Base-by-base conservation (phyloP, 805 yeast species). In the Teunomyces gatunensis region DNA sequence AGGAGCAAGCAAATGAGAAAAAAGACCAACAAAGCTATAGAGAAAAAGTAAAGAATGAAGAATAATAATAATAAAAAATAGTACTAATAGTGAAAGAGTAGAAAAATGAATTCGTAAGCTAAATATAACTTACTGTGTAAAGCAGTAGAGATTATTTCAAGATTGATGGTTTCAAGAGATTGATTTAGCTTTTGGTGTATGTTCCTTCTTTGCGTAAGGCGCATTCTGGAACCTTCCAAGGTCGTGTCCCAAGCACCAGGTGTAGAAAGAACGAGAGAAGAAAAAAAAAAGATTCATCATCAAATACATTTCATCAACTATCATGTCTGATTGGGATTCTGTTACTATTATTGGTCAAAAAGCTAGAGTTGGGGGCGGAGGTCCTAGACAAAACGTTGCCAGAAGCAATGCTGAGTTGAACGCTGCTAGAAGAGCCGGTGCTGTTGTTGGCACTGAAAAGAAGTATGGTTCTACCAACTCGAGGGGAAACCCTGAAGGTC, bases 381-480 rank as follows among this genome's bases (percentile, higher is more conserved):
- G 95, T 32, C 96, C 97, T 57, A 82, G 89, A 64, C 84, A 87
- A 55, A 78, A 75, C 32, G 96, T 91, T 35, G 95, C 96, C 42
- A 85, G 84, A 64, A 76, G 92, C 10, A 75, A 79, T 46, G 80
- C 85, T 40, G 87, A 85, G 60, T 76, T 94, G 63, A 94, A 94
- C 67, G 96, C 89, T 25, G 99, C 99, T 46, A 85, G 96, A 76
- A 85, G 99, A 78, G 67, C 85, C 18, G 99, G 99, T 54, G 78
- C 82, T 46, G 92, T 94, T 46, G 79, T 94, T 33, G 82, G 95
- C 39, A 91, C 91, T 39, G 99, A 92, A 68, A 92, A 92, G 82
- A 94, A 92, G 71, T 94, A 87, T 69, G 86, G 86, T 45, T 56
- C 71, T 28, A 57, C 76, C 58, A 88, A 86, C 70, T 65, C 74